Base-by-base conservation (phyloP, 345 rosid genomes). In the Gossypium arboreum region DNA sequence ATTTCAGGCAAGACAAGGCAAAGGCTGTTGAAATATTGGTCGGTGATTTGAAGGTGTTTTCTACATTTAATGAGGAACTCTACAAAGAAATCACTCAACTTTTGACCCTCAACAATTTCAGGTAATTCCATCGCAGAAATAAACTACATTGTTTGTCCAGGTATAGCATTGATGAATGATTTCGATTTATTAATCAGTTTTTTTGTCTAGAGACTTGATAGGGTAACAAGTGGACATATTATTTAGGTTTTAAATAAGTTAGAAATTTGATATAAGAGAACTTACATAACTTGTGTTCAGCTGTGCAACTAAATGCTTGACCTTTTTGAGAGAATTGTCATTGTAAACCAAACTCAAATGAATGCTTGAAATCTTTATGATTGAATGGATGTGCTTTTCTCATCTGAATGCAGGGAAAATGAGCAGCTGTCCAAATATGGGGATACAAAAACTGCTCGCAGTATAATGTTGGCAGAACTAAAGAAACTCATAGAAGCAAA, bases 81-180 rank as follows among this genome's bases (percentile, higher is more conserved):
- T 91, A 83, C 83, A 91, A 89, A 83, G 93, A 91, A 79, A 87
- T 89, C 63, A 91, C 94, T 70, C 92, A 91, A 72, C 92, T 91
- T 61, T 83, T 91, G 77, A 89, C 91, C 27, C 91, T 89, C n/a
- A 58, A 13, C 39, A 66, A 45, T 45, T 22, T 67, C 71, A 67
- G 55, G 71, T 67, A 67, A 22, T 7, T 47, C 11, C 39, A 67
- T 22, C 7, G 71, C 39, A 12, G n/a, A 20, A 45, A 43, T 45
- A 20, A 20, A 12, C 2, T 13, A 47, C 20, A 45, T 12, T 44
- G 5, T 66, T 66, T 45, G 34, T 44, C 54, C 44, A 41, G 50
- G 50, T 41, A 10, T 64, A 17, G 47, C 39, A 62, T n/a, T 12
- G 54, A 67, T 66, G 8, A 59, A 0, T 11, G 62, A 12, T 22